Conservation (phyloP, 306 rosid genomes). For the Trifolium pratense region DNA sequence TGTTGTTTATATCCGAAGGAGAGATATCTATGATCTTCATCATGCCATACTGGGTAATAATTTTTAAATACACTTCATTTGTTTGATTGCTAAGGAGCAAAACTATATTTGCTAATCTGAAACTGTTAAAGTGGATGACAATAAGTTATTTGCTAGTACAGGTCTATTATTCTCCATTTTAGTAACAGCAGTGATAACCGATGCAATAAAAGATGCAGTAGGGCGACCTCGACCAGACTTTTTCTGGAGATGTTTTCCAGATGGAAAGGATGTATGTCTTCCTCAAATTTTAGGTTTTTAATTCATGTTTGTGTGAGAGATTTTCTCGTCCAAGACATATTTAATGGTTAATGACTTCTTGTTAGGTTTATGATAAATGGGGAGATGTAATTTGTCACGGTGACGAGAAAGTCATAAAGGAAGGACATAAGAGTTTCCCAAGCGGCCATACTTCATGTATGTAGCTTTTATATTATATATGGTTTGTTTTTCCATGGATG, state of each 20-base stretch:
- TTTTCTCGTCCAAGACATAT: constrained; percentile 18
- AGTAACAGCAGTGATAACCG: constrained; percentile 76
- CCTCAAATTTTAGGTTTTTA: constrained; percentile 25
- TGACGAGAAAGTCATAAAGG: constrained; percentile 63
- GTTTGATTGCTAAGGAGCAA: constrained; percentile 8
- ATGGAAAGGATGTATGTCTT: constrained; percentile 85
- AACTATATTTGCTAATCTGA: constrained; percentile 33
- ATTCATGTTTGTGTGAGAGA: constrained; percentile 3
- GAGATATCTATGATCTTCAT: constrained; percentile 88
- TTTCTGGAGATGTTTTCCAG: constrained; percentile 97
- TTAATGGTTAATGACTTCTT: constrained; percentile 38
- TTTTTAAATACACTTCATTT: neutral
- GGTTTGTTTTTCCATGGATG: constrained; percentile 1
- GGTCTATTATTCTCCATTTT: constrained; percentile 76
- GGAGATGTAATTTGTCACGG: constrained; percentile 89
- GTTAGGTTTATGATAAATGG: constrained; percentile 68
- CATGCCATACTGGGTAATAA: constrained; percentile 82
- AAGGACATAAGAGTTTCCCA: constrained; percentile 95
- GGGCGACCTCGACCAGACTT: constrained; percentile 97
- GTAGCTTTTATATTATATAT: constrained; percentile 34
- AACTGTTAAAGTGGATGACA: constrained; percentile 24
- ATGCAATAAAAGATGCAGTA: constrained; percentile 78
- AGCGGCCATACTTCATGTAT: constrained; percentile 92
- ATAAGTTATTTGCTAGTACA: constrained; percentile 49
- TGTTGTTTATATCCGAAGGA: constrained; percentile 70